A percentile compares a stretch with the other conserved stretches of the same genome.
phyloP scores from a whole-genome alignment of 2,329 filamentous ascomycete genomes.

The Fusarium sublunatum region DNA sequence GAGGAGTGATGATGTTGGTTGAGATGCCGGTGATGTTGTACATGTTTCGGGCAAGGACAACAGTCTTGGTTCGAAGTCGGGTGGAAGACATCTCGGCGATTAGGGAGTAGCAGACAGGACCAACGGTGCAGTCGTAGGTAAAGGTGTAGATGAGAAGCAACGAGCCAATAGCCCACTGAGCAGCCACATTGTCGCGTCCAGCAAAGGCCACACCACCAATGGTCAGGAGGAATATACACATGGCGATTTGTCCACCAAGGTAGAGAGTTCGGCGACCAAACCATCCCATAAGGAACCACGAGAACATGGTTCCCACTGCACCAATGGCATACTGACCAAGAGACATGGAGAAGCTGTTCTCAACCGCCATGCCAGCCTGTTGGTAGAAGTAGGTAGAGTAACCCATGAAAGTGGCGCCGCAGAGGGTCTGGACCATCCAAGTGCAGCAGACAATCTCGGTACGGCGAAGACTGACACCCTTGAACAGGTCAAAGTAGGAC shows the following conservation, averaged over 20 bases:
- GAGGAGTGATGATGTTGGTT: conserved; percentile 59
- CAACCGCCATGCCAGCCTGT: conserved; percentile 55
- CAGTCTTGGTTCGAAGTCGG: conserved; percentile 59
- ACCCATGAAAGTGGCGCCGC: conserved; percentile 61
- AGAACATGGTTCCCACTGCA: conserved; percentile 57
- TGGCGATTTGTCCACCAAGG: conserved; percentile 61
- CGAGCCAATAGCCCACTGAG: conserved; percentile 61
- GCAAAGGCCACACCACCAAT: conserved; percentile 67
- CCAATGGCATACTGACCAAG: conserved; percentile 58
- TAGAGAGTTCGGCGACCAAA: conserved; percentile 61
- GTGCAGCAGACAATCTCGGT: conserved; percentile 60
- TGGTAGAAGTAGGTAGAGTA: conserved; percentile 67
- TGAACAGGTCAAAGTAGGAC: conserved; percentile 61
- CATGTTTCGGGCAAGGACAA: conserved; percentile 57
- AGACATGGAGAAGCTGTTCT: conserved; percentile 54
- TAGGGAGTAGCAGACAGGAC: conserved; percentile 81
- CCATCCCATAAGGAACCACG: conserved; percentile 58
- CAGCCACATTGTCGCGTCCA: conserved; percentile 57
- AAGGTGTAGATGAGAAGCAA: conserved; percentile 59
- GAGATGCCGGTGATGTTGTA: conserved; percentile 63
- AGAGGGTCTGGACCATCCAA: conserved; percentile 56
- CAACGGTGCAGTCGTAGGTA: conserved; percentile 55
- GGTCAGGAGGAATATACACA: conserved; percentile 55
- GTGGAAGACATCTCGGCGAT: conserved; percentile 67
- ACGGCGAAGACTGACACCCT: conserved; percentile 57